phyloP scores from a whole-genome alignment of 2,329 filamentous ascomycete genomes.

The Amylocarpus encephaloides region DNA sequence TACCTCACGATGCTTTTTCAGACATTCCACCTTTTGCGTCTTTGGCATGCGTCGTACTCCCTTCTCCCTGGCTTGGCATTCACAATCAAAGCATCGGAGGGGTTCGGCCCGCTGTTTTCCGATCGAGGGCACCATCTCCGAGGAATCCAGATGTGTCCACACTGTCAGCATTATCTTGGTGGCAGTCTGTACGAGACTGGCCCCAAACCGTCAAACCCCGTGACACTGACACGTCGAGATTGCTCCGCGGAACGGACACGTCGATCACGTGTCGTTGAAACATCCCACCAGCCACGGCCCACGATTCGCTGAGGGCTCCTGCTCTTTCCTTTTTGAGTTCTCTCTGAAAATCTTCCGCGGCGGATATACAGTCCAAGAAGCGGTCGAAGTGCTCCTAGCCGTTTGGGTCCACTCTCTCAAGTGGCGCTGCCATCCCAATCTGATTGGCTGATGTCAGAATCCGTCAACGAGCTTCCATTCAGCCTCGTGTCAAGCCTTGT shows the following conservation, averaged over 20 bases:
- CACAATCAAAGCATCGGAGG: neutral
- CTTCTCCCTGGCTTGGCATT: conserved; percentile 2
- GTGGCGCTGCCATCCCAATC: no score
- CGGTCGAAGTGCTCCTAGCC: neutral
- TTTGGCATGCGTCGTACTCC: conserved; percentile 3
- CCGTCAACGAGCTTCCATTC: neutral
- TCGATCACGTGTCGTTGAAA: conserved; percentile 2
- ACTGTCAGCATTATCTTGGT: no score
- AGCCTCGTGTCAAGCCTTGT: conserved; percentile 5
- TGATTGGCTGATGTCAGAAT: no score
- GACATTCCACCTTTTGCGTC: conserved; percentile 17
- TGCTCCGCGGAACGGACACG: neutral
- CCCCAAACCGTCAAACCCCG: no score
- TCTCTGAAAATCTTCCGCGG: neutral
- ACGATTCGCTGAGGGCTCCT: neutral
- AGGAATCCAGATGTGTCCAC: conserved; percentile 5
- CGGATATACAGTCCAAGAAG: no score
- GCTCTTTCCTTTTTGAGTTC: neutral
- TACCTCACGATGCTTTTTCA: no score
- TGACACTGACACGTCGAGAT: neutral
- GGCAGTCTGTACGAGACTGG: no score
- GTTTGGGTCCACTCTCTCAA: no score
- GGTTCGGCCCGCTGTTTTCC: conserved; percentile 1
- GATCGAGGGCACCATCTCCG: conserved; percentile 2
- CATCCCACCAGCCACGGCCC: no score